Evolutionary conservation across 805 yeast species (phyloP).

Genomic region (Priceomyces haplophilus): DNA sequence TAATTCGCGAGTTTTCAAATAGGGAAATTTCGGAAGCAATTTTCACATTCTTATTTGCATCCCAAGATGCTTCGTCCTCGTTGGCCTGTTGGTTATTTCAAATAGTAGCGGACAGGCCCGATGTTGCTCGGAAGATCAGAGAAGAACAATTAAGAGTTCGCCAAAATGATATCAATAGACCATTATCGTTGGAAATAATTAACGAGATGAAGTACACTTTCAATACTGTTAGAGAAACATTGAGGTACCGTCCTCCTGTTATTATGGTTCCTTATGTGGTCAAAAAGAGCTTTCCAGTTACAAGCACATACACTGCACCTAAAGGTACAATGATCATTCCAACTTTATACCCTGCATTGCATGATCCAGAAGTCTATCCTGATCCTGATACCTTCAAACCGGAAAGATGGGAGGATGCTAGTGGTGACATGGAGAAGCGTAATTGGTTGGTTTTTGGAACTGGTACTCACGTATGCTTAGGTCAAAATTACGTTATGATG

Average conservation of each 20-base stretch:
- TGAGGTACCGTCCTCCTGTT: slow-evolving; percentile 96
- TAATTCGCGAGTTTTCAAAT: slow-evolving; percentile 80
- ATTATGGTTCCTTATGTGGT: slow-evolving; percentile 96
- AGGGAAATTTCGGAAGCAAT: slow-evolving; percentile 94
- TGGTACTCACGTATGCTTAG: slow-evolving; percentile 95
- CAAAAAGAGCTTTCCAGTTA: slow-evolving; percentile 80
- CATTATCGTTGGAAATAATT: slow-evolving; percentile 67
- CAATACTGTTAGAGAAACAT: slow-evolving; percentile 87
- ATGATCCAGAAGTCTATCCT: slow-evolving; percentile 95
- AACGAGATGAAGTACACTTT: slow-evolving; percentile 85
- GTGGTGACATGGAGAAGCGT: slow-evolving; percentile 71
- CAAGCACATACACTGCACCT: slow-evolving; percentile 84
- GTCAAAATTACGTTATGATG: slow-evolving; percentile 90
- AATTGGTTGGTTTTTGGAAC: slow-evolving; percentile 97
- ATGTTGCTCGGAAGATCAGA: slow-evolving; percentile 78
- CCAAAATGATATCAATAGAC: slow-evolving; percentile 64
- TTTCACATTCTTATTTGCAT: slow-evolving; percentile 94
- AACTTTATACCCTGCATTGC: slow-evolving; percentile 90
- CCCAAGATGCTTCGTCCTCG: slow-evolving; percentile 97
- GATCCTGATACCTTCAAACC: slow-evolving; percentile 94
- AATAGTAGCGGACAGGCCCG: slow-evolving; percentile 93
- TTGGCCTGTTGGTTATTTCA: slow-evolving; percentile 98
- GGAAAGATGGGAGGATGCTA: slow-evolving; percentile 91
- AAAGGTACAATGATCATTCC: slow-evolving; percentile 98
- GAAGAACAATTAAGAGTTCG: slow-evolving; percentile 88